Evolutionary conservation across 148 eudicot genomes (phyloP).

Genomic region (Heliosperma pusillum): DNA sequence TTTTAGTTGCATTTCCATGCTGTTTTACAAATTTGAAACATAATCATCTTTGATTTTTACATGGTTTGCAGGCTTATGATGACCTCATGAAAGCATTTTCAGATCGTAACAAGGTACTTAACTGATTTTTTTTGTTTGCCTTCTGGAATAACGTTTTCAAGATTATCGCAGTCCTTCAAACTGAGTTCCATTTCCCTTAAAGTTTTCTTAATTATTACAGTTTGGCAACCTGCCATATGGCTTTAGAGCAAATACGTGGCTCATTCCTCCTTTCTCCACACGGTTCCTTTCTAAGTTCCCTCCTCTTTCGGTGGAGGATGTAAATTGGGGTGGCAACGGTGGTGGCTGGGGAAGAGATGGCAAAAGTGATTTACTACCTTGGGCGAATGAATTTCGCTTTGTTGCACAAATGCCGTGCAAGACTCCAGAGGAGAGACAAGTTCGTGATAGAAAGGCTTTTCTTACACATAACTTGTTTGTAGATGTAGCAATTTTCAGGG

Average conservation of each 20-base stretch:
- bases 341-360: conserved; percentile 97
- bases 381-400: conserved; percentile 73
- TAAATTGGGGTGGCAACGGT: conserved; percentile 94
- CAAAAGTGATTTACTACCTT: conserved; percentile 70
- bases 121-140: conserved; percentile 16
- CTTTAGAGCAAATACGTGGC: conserved; percentile 99
- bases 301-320: conserved; percentile 85
- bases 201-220: conserved; percentile 37
- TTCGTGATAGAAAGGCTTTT: conserved; percentile 93
- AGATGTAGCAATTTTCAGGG: conserved; percentile 91
- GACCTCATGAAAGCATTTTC: conserved; percentile 92
- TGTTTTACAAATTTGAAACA: no score
- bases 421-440: conserved; percentile 92
- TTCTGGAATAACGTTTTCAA: neutral
- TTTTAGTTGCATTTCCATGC: no score
- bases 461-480: conserved; percentile 91
- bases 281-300: conserved; percentile 65
- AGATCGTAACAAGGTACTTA: conserved; percentile 86
- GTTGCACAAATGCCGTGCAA: conserved; percentile 96
- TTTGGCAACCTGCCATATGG: conserved; percentile 99
- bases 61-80: conserved; percentile 63
- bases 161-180: neutral
- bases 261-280: conserved; percentile 83
- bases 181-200: neutral
- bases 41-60: conserved; percentile 2